Evolutionary conservation across 345 rosid species (phyloP).

Genomic region (Gossypium longicalyx): DNA sequence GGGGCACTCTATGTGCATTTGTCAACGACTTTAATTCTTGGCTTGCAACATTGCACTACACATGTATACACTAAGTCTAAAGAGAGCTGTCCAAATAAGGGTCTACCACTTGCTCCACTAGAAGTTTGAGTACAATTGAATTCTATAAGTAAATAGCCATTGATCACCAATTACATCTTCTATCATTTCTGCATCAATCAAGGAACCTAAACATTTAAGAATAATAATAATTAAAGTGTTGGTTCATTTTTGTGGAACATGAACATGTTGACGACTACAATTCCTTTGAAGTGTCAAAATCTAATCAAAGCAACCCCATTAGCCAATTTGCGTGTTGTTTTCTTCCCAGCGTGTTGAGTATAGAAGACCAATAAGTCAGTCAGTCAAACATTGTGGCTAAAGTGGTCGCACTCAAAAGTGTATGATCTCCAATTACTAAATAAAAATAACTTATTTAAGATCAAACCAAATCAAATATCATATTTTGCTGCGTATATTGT

Average conservation of each 20-base stretch:
- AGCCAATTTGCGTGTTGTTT: neutral
- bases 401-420: neutral
- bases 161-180: too few species aligned
- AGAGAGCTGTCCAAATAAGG: too few species aligned
- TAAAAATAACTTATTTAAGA: neutral
- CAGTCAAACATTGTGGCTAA: conserved; percentile 14
- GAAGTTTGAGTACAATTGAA: too few species aligned
- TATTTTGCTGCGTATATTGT: neutral
- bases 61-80: too few species aligned
- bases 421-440: neutral
- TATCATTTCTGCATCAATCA: conserved; percentile 8
- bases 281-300: neutral
- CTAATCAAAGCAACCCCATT: conserved; percentile 7
- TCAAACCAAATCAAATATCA: neutral
- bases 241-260: conserved; percentile 7
- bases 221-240: neutral
- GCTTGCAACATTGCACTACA: too few species aligned
- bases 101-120: too few species aligned
- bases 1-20: too few species aligned
- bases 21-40: too few species aligned
- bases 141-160: too few species aligned
- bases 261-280: neutral
- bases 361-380: neutral
- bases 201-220: neutral
- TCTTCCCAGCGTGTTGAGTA: neutral